Base-by-base conservation (phyloP, 306 rosid genomes). In the Vigna nakashimae region DNA sequence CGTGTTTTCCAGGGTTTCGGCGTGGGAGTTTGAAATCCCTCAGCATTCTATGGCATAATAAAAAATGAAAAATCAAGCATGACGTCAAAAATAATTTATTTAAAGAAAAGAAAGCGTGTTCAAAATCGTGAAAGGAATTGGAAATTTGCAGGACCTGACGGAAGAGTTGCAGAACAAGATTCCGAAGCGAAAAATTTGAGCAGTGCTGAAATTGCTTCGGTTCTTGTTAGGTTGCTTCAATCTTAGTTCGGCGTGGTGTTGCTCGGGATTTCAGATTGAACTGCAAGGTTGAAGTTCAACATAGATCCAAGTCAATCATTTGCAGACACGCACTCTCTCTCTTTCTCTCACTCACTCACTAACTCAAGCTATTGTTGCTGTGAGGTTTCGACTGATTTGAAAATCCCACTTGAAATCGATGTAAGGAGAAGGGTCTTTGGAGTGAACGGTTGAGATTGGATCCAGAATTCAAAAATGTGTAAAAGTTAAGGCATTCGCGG, bases 1-100 rank as follows among this genome's bases (percentile, higher is more conserved):
- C 98, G 17, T 60, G 70, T 84, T 88, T 90, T 16, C 72, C 82
- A 2, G 89, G 74, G 77, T 80, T 87, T 78, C 91, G 90, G 40
- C 96, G 92, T 18, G 92, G 60, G 63, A 85, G 80, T 36, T 90
- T 95, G 75, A 77, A 89, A 73, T 95, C 98, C 86, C 91, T 88
- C 78, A 90, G 76, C 98, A 95, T 95, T 82, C 98, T 95, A 45
- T 9, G 72, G 51, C 40, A 57, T 36, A 4, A 65, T 52, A 5
- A 34, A 30, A 40, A 10, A 18, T 62, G 7, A 36, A 42, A 8
- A n/a, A 13, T 69, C 52, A 78, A 1, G 11, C 36, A 73, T 4
- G 1, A 63, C 6, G 45, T 42, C 24, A 46, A 57, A 28, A 17
- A 5, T 9, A 10, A 64, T 53, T 22, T 0, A 64, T 22, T 42